Base-by-base conservation (phyloP, 257 asterid genomes). In the Primulina huaijiensis region DNA sequence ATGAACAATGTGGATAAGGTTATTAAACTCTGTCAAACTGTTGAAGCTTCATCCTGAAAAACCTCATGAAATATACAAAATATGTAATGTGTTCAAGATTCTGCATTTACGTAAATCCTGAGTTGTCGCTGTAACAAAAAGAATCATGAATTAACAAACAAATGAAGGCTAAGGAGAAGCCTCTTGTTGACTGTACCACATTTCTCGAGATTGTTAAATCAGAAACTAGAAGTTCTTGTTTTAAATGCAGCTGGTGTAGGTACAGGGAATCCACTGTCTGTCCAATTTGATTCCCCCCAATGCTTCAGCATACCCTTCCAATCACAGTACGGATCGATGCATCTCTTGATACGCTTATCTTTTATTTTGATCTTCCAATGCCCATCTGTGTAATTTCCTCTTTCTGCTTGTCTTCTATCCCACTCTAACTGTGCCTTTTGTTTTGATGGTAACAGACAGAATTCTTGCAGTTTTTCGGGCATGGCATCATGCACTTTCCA, bases 401-500 rank as follows among this genome's bases (percentile, higher is more conserved):
- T 76, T 79, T 85, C 80, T 5, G 97, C 97, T 78, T 80, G 83
- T 74, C 92, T 78, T 68, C 97, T 57, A 31, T 89, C 97, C 96
- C 96, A 90, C 23, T 90, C 97, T 79, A 90, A 37, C 80, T 89
- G 96, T 5, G 97, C 97, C 77, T 90, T 91, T 78, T 91, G 97
- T 68, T 77, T 82, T 20, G 97, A 84, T 27, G 67, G 62, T 76
- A 91, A 23, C 79, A 85, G 56, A 64, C 97, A 91, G 21, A 87
- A 85, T 9, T 83, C 76, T 37, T 84, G 90, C 60, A 89, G 57
- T 40, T 76, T 59, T 55, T 73, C 86, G 0, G 91, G 83, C 97
- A 91, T 87, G 0, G 82, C 79, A 21, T 91, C 97, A 16, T 91
- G 96, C 34, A 91, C 96, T 64, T 67, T 83, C 97, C 97, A 91